These are phyloP conservation scores for Cynara cardunculus DNA, from an alignment of 129 eudicot species.

Conservation along the genomic window DNA sequence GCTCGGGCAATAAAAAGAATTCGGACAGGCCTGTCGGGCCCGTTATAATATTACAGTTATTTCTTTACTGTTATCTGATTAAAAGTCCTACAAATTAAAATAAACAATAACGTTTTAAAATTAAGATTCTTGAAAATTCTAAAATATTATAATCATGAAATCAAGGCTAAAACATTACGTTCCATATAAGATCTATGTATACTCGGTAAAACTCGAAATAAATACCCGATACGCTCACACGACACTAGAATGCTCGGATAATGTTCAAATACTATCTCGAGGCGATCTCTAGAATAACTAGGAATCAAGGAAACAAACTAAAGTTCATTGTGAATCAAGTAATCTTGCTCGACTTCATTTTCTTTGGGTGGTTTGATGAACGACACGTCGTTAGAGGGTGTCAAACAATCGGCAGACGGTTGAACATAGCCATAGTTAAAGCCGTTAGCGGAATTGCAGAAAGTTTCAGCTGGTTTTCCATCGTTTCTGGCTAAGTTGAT, in stretches of 20 bases:
- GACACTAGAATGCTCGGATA: not conserved
- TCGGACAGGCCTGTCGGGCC: not conserved
- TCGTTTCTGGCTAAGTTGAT: constrained; percentile 54
- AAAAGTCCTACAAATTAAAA: not conserved
- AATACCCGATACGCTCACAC: not conserved
- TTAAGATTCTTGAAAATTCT: not conserved
- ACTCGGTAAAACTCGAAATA: constrained; percentile 17
- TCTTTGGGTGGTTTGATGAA: constrained; percentile 19
- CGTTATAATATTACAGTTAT: no score
- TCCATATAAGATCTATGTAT: constrained; percentile 1
- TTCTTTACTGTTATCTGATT: no score
- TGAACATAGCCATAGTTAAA: constrained; percentile 48
- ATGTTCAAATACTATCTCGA: not conserved
- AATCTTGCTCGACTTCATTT: constrained; percentile 24
- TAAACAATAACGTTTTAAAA: no score
- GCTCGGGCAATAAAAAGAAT: not conserved
- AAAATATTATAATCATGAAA: no score
- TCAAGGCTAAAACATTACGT: not conserved
- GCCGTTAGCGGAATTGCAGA: constrained; percentile 76
- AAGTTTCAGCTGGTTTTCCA: constrained; percentile 59
- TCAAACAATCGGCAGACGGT: constrained; percentile 78
- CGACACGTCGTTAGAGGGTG: constrained; percentile 35
- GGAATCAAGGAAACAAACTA: constrained; percentile 16
- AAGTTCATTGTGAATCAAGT: constrained; percentile 62
- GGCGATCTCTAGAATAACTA: not conserved